Conservation (phyloP, 306 rosid genomes). For the Pyrus communis region DNA sequence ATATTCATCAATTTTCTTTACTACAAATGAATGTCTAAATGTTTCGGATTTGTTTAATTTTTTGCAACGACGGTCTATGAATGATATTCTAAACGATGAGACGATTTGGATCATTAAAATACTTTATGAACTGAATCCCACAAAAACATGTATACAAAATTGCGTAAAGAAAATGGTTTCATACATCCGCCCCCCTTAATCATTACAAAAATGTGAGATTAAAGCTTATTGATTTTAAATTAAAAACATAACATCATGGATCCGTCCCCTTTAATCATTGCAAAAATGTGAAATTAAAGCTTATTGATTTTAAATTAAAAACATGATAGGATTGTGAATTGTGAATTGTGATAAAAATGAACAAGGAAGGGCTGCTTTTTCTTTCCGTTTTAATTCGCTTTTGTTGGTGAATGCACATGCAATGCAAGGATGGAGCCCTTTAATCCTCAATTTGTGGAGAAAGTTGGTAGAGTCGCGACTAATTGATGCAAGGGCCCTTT, state of each 20-base stretch:
- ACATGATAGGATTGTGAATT: background rate
- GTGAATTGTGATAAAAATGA: background rate
- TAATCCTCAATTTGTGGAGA: conserved; percentile 1
- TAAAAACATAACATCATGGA: background rate
- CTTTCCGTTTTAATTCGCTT: background rate
- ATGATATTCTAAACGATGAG: too few species aligned
- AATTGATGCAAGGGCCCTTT: background rate
- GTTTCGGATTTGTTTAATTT: too few species aligned
- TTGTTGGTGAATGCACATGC: background rate
- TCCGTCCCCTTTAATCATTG: background rate
- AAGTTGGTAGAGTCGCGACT: background rate
- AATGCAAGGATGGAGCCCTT: background rate
- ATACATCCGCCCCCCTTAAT: too few species aligned
- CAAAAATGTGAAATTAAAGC: background rate
- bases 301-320: background rate
- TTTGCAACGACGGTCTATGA: too few species aligned
- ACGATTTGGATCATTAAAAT: too few species aligned
- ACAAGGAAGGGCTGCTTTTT: background rate
- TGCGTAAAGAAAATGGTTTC: too few species aligned
- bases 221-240: background rate
- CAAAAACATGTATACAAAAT: too few species aligned
- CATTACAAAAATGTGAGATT: background rate
- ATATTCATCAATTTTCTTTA: too few species aligned
- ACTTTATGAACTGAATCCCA: too few species aligned
- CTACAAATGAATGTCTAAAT: too few species aligned